Evolutionary conservation across 164 flowering plant species (phyloP).

Genomic region (Protea cynaroides): DNA sequence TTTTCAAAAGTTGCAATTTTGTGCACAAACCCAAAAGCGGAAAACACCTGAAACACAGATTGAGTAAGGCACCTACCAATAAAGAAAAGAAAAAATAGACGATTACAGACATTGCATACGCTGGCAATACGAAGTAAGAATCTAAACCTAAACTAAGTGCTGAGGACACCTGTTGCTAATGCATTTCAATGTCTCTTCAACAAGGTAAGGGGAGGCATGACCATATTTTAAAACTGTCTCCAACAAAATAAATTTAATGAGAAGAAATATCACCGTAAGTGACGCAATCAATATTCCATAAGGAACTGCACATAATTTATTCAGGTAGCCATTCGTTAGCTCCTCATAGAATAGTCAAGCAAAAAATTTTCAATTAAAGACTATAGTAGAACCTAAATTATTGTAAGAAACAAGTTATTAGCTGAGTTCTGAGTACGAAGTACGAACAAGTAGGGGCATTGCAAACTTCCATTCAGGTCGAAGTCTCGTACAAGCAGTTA

Average conservation of each 20-base stretch:
- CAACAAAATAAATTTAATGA: not conserved
- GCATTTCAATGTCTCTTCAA: not conserved
- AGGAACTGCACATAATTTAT: not conserved
- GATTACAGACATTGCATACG: not conserved
- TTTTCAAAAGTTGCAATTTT: slow-evolving; percentile 95
- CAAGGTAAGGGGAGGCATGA: not conserved
- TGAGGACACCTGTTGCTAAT: slow-evolving; percentile 9
- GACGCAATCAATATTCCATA: not conserved
- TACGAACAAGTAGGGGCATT: not conserved
- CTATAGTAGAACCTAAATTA: not conserved
- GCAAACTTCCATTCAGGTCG: slow-evolving; percentile 1
- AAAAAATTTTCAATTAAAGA: not conserved
- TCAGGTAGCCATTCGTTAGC: not conserved
- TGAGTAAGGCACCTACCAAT: slow-evolving; percentile 9
- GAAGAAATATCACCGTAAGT: not conserved
- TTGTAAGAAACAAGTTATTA: not conserved
- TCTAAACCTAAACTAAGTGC: slow-evolving; percentile 9
- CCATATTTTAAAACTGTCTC: slow-evolving; percentile 3
- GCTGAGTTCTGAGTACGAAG: not conserved
- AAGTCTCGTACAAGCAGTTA: slow-evolving; percentile 7
- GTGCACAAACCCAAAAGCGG: slow-evolving; percentile 94
- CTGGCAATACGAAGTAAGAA: not conserved
- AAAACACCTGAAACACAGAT: slow-evolving; percentile 62
- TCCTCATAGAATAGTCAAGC: not conserved
- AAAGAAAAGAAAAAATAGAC: not conserved